phyloP scores from a whole-genome alignment of 1,139 yeast genomes.

The Debaryomyces coudertii region DNA sequence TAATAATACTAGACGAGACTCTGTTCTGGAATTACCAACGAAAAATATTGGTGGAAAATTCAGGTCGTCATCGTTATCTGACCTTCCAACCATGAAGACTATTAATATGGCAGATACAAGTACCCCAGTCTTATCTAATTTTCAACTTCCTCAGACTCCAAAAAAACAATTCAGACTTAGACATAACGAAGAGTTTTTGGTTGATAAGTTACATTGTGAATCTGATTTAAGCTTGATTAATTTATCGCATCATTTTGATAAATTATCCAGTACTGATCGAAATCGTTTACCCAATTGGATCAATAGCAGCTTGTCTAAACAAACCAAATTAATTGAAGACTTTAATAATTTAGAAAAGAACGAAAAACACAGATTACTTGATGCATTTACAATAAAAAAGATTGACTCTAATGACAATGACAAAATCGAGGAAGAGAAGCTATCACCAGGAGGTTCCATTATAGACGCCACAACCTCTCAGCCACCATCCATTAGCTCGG shows the following conservation, averaged over 20 bases:
- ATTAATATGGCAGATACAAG: constrained; percentile 8
- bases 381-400: constrained; percentile 27
- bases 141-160: constrained; percentile 28
- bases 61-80: constrained; percentile 4
- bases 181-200: constrained; percentile 43
- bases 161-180: constrained; percentile 37
- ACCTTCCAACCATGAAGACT: constrained; percentile 1
- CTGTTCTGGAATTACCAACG: background rate
- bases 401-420: constrained; percentile 4
- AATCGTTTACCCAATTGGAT: constrained; percentile 31
- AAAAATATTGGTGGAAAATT: background rate
- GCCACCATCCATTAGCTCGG: constrained; percentile 42
- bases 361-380: constrained; percentile 36
- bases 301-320: constrained; percentile 19
- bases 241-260: constrained; percentile 8
- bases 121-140: constrained; percentile 36
- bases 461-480: background rate
- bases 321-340: constrained; percentile 27
- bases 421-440: constrained; percentile 13
- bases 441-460: constrained; percentile 17
- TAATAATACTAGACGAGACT: background rate
- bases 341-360: constrained; percentile 31
- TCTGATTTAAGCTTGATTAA: constrained; percentile 4
- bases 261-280: constrained; percentile 13
- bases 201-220: constrained; percentile 14